These are phyloP conservation scores for Arbutus unedo DNA, from an alignment of 148 eudicot species.

Conservation along the genomic window DNA sequence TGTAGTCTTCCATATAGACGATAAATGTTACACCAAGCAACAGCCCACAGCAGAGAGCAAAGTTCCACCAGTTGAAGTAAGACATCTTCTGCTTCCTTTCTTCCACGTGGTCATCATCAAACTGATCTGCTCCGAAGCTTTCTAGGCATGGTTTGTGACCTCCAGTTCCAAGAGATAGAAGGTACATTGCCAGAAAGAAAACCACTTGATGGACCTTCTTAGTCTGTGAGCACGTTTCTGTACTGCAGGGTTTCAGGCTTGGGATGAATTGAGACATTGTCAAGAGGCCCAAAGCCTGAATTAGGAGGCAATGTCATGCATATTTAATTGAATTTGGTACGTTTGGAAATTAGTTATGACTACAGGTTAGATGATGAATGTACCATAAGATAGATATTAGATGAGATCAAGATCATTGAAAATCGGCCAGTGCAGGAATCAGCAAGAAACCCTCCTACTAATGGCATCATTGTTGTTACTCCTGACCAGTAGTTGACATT, in stretches of 20 bases:
- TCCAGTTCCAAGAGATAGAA: conserved; percentile 17
- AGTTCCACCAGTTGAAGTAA: conserved; percentile 49
- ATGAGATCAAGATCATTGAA: conserved; percentile 9
- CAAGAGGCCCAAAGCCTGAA: conserved; percentile 22
- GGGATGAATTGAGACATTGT: conserved; percentile 22
- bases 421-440: conserved; percentile 19
- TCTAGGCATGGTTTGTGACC: conserved; percentile 22
- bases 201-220: conserved; percentile 14
- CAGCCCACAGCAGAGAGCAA: conserved; percentile 33
- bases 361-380: not conserved
- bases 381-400: conserved; percentile 13
- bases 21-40: conserved; percentile 36
- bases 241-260: conserved; percentile 24
- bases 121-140: conserved; percentile 21
- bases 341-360: not conserved
- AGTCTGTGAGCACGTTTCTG: conserved; percentile 12
- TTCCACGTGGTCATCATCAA: conserved; percentile 11
- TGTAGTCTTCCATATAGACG: conserved; percentile 9
- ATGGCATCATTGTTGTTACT: conserved; percentile 17
- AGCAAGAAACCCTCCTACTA: conserved; percentile 16
- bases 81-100: conserved; percentile 34
- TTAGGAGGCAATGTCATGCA: not conserved
- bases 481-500: conserved; percentile 20
- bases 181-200: conserved; percentile 16
- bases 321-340: not conserved